phyloP scores from a whole-genome alignment of 495 filamentous ascomycete species.

The Baudoinia panamericana region DNA sequence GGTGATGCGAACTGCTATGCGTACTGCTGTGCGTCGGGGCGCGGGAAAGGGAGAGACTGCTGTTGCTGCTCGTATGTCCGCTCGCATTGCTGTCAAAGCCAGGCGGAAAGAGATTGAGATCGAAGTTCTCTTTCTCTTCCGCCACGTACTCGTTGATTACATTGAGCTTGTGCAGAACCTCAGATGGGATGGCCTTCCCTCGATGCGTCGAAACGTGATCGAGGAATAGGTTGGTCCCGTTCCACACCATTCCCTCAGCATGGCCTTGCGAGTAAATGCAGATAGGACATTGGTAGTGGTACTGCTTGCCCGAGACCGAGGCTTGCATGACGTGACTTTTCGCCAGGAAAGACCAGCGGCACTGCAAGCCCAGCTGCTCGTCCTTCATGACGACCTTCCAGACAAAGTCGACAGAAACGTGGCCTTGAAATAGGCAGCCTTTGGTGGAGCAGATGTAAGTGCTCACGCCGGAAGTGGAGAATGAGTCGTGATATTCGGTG shows the following conservation, averaged over 20 bases:
- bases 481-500: constrained; percentile 11
- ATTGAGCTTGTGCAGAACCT: constrained; percentile 11
- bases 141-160: constrained; percentile 14
- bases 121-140: constrained; percentile 17
- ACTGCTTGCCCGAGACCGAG: constrained; percentile 3
- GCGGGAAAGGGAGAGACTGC: neutral
- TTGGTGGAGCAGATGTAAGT: constrained; percentile 5
- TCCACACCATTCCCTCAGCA: constrained; percentile 13
- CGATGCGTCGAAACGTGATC: constrained; percentile 17
- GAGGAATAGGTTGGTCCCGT: constrained; percentile 12
- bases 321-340: constrained; percentile 14
- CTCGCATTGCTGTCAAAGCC: neutral
- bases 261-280: constrained; percentile 16
- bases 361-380: constrained; percentile 12
- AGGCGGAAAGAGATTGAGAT: constrained; percentile 15
- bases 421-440: constrained; percentile 8
- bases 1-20: too few species aligned
- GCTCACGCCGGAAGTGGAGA: constrained; percentile 5
- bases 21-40: constrained; percentile 7
- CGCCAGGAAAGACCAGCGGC: constrained; percentile 14
- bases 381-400: constrained; percentile 14
- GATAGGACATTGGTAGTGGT: constrained; percentile 15
- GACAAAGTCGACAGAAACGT: constrained; percentile 8
- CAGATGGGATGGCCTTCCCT: constrained; percentile 1
- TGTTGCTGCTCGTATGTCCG: neutral